phyloP scores from a whole-genome alignment of 2,329 filamentous ascomycete species.

The Pestalotiopsis sp. region DNA sequence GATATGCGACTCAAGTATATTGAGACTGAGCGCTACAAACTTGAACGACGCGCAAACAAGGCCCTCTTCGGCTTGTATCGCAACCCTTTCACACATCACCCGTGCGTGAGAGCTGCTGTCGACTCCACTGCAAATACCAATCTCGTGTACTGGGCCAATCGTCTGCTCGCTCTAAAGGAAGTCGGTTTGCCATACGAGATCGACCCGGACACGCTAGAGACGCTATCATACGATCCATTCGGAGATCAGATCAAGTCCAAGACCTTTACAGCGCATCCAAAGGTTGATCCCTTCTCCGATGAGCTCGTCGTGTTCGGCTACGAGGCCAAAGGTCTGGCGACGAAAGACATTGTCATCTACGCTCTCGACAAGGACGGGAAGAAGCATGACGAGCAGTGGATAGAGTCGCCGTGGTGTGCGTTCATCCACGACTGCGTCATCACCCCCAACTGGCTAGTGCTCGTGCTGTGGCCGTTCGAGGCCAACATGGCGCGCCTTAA shows the following conservation, averaged over 20 bases:
- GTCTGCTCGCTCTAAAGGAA: conserved; percentile 48
- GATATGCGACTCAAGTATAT: conserved; percentile 37
- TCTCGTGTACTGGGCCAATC: conserved; percentile 46
- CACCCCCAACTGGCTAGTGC: neutral
- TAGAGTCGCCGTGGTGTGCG: conserved; percentile 30
- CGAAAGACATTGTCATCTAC: conserved; percentile 32
- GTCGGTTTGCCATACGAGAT: conserved; percentile 36
- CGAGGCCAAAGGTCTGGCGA: conserved; percentile 40
- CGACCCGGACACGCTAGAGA: conserved; percentile 38
- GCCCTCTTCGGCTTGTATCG: conserved; percentile 36
- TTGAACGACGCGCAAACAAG: conserved; percentile 32
- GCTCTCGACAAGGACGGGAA: conserved; percentile 26
- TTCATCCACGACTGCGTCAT: conserved; percentile 27
- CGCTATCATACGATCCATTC: conserved; percentile 36
- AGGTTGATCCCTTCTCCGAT: conserved; percentile 37
- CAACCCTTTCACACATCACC: conserved; percentile 34
- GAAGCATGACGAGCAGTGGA: conserved; percentile 33
- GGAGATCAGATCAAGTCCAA: conserved; percentile 35
- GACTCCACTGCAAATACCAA: conserved; percentile 50
- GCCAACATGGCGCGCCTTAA: neutral
- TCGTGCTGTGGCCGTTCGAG: neutral
- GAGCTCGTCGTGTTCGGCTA: conserved; percentile 41
- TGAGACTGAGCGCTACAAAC: conserved; percentile 35
- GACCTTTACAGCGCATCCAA: conserved; percentile 41
- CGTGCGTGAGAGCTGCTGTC: conserved; percentile 33